These are phyloP conservation scores for Fusarium drepaniforme DNA, from an alignment of 2,329 filamentous ascomycete species.

Conservation along the genomic window DNA sequence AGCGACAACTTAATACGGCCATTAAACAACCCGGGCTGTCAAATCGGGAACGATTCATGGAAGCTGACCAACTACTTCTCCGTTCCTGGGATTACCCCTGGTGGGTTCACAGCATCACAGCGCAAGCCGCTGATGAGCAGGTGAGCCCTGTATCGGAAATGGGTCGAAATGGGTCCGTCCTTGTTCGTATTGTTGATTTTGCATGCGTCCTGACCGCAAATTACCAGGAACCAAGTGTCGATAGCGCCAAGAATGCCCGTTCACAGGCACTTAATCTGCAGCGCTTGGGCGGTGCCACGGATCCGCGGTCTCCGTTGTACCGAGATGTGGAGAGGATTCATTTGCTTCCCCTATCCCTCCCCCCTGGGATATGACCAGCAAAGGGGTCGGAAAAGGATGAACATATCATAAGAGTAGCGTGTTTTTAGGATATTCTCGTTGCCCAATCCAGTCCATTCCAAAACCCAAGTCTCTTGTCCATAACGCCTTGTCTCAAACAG, in stretches of 20 bases:
- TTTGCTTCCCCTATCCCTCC: background rate
- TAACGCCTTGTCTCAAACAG: background rate
- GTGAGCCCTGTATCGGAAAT: no score
- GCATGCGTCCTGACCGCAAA: background rate
- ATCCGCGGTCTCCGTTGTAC: background rate
- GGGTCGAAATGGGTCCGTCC: no score
- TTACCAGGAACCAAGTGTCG: background rate
- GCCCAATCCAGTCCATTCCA: background rate
- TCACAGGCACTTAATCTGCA: background rate
- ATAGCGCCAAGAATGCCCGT: background rate
- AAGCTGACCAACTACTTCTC: no score
- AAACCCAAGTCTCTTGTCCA: background rate
- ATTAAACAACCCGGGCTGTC: background rate
- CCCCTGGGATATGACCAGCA: background rate
- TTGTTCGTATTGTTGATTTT: no score
- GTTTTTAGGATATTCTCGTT: background rate
- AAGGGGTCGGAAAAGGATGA: background rate
- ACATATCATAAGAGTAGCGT: background rate
- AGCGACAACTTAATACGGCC: background rate
- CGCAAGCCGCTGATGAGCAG: no score
- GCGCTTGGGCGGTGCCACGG: background rate
- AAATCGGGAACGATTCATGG: background rate
- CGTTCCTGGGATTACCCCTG: no score
- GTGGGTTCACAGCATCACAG: no score
- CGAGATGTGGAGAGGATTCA: background rate